phyloP scores from a whole-genome alignment of 1,139 yeast genomes.

The Chernovozyma sophiae-reginae region DNA sequence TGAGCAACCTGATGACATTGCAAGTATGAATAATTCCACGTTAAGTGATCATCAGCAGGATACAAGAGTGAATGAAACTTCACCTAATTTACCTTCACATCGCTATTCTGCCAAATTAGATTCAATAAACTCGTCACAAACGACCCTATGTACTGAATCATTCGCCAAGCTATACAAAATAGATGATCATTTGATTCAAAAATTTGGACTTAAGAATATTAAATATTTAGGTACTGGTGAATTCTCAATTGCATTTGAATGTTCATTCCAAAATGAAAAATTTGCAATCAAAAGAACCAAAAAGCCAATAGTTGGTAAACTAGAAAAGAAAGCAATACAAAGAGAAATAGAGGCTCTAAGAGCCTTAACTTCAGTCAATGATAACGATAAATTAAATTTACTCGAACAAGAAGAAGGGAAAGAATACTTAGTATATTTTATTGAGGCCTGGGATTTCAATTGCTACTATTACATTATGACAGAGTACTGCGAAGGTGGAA shows the following conservation, averaged over 20 bases:
- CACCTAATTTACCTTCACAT: background rate
- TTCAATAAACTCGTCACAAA: conserved; percentile 12
- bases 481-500: conserved; percentile 93
- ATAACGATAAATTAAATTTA: conserved; percentile 29
- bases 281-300: conserved; percentile 88
- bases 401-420: conserved; percentile 69
- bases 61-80: background rate
- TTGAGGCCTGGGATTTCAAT: conserved; percentile 82
- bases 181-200: conserved; percentile 60
- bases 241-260: conserved; percentile 82
- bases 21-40: background rate
- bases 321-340: conserved; percentile 32
- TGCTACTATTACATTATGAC: conserved; percentile 86
- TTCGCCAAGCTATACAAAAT: conserved; percentile 15
- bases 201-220: conserved; percentile 65
- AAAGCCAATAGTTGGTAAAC: conserved; percentile 41
- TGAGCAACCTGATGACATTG: background rate
- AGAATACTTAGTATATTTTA: conserved; percentile 72
- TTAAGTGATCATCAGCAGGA: background rate
- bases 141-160: conserved; percentile 8
- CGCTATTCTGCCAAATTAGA: conserved; percentile 7
- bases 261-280: conserved; percentile 57
- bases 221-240: conserved; percentile 78
- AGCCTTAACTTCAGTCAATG: conserved; percentile 38
- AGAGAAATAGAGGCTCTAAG: conserved; percentile 45